Base-by-base conservation (phyloP, 2,329 filamentous ascomycete species). In the Colletotrichum agaves region DNA sequence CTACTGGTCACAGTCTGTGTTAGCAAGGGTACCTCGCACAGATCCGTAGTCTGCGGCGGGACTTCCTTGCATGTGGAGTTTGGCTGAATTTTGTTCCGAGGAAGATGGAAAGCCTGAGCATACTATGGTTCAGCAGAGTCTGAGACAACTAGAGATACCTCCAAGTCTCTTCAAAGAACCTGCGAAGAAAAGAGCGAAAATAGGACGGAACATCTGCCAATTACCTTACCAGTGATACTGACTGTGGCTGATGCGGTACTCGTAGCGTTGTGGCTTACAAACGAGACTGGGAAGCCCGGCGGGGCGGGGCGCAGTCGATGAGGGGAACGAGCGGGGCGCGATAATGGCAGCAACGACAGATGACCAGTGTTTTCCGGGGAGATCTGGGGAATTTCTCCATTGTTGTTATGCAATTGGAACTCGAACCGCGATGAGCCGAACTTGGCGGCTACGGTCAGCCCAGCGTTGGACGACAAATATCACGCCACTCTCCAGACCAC, bases 381-480 rank as follows among this genome's bases (percentile, higher is more conserved):
- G 27, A 67, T 59, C 60, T 63, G 52, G 60, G 60, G 53, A 37
- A 65, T 4, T 17, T 33, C 58, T 33, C 19, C 53, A 46, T 10
- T 47, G 15, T 21, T 33, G 31, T 59, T 21, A 63, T 53, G 52
- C 46, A 41, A 53, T 47, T 52, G 52, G 60, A 33, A 53, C 44
- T 10, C 37, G 27, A 27, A 13, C 60, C 52, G 60, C 52, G 37
- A 47, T 50, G 37, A 53, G 35, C 60, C 64, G 46, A 52, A 11
- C 64, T 63, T 63, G 64, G 53, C 64, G 37, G 21, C 41, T 41
- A 23, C 19, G 31, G 60, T 67, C 64, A 67, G 64, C 52, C 60
- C 64, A 67, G 64, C 33, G 60, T 67, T 63, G 53, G 64, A 23
- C 60, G 60, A 59, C 64, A 41, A 27, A 67, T 60, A 67, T 67